Base-by-base conservation (phyloP, 148 eudicot genomes). In the Polygonum aviculare region DNA sequence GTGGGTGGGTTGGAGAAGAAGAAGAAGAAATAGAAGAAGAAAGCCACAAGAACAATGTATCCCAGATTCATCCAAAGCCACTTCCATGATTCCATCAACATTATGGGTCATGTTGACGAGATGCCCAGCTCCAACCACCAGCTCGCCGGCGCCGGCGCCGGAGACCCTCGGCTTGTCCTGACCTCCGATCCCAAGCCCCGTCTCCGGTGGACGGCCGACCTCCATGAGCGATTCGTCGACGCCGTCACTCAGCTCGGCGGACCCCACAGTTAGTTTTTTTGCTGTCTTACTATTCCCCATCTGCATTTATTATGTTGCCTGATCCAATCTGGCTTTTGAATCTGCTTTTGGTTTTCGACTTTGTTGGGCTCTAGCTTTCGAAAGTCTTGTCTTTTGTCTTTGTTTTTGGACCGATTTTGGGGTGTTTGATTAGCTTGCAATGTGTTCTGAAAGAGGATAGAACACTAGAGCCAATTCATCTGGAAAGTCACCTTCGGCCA, bases 241-340 rank as follows among this genome's bases (percentile, higher is more conserved):
- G 97, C 97, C 22, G 94, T 92, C 74, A 86, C 97, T 71, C 94
- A 92, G 83, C 94, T 92, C 48, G 97, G 97, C 52, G 97, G 97
- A 11, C 83, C 97, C 78, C 78, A 78, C 81, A 92, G 97, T 92
- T 33, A 79, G 75, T 72, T 41, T 18, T 18, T 19, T 41, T 0
- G 22, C 18, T 12, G n/a, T 18, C 22, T 38, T 21, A 19, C 31
- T 72, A 47, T 77, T 12, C 5, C 69, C 38, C 73, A 35, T 67
- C 72, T 67, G 72, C 72, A 67, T 67, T 67, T 67, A 67, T 62
- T 62, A 21, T n/a, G 21, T 48, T 47, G 45, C 48, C 72, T 67
- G 72, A 67, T 67, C 72, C 38, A 36, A 67, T 67, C 44, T 67
- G 45, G 45, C 19, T 36, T 67, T 67, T 14, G 72, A 41, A n/a